phyloP scores from a whole-genome alignment of 1,139 yeast genomes.

The Hansenula sp. region DNA sequence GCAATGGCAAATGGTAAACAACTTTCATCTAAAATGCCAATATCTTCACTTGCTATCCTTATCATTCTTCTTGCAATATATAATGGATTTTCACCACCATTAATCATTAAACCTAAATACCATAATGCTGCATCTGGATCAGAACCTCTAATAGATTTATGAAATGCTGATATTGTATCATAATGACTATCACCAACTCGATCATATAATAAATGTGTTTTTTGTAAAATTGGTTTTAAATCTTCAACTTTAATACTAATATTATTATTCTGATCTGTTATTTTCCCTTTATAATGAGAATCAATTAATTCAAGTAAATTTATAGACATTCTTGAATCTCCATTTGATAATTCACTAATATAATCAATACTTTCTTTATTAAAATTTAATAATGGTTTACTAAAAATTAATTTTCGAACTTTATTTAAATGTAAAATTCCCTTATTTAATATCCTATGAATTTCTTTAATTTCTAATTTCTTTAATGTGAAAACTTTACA shows the following conservation, averaged over 20 bases:
- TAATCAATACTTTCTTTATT: constrained; percentile 58
- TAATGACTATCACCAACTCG: constrained; percentile 88
- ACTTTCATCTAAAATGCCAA: constrained; percentile 77
- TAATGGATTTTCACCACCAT: constrained; percentile 91
- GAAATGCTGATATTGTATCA: constrained; percentile 92
- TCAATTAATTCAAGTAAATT: constrained; percentile 66
- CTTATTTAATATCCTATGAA: constrained; percentile 53
- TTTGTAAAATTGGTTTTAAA: constrained; percentile 37
- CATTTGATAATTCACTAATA: constrained; percentile 75
- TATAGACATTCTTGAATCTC: constrained; percentile 83
- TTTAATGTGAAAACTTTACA: constrained; percentile 83
- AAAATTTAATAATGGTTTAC: constrained; percentile 41
- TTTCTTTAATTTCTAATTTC: constrained; percentile 51
- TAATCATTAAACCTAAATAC: constrained; percentile 81
- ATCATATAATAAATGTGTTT: constrained; percentile 71
- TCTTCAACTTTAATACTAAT: constrained; percentile 20
- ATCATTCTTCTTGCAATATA: constrained; percentile 92
- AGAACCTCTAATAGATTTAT: constrained; percentile 83
- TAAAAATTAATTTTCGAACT: constrained; percentile 40
- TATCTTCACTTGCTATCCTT: constrained; percentile 86
- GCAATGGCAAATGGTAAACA: constrained; percentile 86
- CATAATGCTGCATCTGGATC: constrained; percentile 87
- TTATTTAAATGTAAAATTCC: constrained; percentile 62
- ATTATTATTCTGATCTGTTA: not conserved
- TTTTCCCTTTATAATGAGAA: constrained; percentile 24